Conservation (phyloP, 805 yeast species). For the Schizosaccharomyces pombe region ASM294v3 CU329670.1:4075001-4075500, state of each 20-base stretch:
- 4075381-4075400: constrained; percentile 16
- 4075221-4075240: too few species aligned
- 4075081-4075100: too few species aligned
- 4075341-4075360: constrained; percentile 66
- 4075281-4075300: constrained; percentile 55
- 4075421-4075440: constrained; percentile 97
- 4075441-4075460: constrained; percentile 85
- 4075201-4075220: too few species aligned
- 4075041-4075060: too few species aligned
- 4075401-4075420: constrained; percentile 42
- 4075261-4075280: constrained; percentile 13
- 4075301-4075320: constrained; percentile 72
- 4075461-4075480: constrained; percentile 43
- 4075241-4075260: neutral
- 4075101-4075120: too few species aligned
- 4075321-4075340: constrained; percentile 62
- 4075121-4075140: too few species aligned
- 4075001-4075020: too few species aligned
- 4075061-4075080: too few species aligned
- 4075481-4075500: constrained; percentile 28
- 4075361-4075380: constrained; percentile 68
- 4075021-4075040: too few species aligned
- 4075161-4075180: too few species aligned
- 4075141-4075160: too few species aligned
- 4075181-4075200: too few species aligned